These are phyloP conservation scores for Globisporangium sylvaticum DNA, from an alignment of 352 stramenopile genomes.

Conservation along the genomic window DNA sequence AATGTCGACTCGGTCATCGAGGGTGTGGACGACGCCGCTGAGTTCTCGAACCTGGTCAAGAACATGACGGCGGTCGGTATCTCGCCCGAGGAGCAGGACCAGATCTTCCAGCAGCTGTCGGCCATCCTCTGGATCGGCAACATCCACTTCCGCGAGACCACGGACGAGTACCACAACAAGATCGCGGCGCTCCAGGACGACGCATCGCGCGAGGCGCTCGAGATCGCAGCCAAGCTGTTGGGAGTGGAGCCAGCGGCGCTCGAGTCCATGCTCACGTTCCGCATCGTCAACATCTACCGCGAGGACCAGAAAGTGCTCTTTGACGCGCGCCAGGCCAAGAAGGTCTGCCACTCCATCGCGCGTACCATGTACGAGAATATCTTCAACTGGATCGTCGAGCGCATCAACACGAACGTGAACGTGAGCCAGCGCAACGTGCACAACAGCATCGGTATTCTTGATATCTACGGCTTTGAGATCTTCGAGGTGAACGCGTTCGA, in stretches of 20 bases:
- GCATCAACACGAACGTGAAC: constrained; percentile 83
- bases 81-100: constrained; percentile 57
- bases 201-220: constrained; percentile 45
- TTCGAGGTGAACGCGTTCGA: constrained; percentile 90
- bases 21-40: constrained; percentile 67
- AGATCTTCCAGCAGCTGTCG: constrained; percentile 76
- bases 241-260: constrained; percentile 60
- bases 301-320: constrained; percentile 79
- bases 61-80: constrained; percentile 76
- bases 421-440: constrained; percentile 53
- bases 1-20: constrained; percentile 69
- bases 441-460: constrained; percentile 85
- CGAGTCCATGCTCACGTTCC: constrained; percentile 71
- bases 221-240: constrained; percentile 54
- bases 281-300: constrained; percentile 75
- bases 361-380: constrained; percentile 88
- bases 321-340: constrained; percentile 69
- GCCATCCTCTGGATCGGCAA: constrained; percentile 85
- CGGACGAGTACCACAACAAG: constrained; percentile 74
- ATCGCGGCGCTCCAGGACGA: constrained; percentile 57
- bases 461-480: constrained; percentile 91
- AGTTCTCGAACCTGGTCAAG: constrained; percentile 52
- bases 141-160: constrained; percentile 72
- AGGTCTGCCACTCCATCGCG: constrained; percentile 83
- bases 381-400: constrained; percentile 86